A percentile compares a stretch with the other conserved stretches of the same genome.
These are phyloP conservation scores for Cercospora nicotianae DNA, from an alignment of 2,329 filamentous ascomycete species.

Conservation along the genomic window DNA sequence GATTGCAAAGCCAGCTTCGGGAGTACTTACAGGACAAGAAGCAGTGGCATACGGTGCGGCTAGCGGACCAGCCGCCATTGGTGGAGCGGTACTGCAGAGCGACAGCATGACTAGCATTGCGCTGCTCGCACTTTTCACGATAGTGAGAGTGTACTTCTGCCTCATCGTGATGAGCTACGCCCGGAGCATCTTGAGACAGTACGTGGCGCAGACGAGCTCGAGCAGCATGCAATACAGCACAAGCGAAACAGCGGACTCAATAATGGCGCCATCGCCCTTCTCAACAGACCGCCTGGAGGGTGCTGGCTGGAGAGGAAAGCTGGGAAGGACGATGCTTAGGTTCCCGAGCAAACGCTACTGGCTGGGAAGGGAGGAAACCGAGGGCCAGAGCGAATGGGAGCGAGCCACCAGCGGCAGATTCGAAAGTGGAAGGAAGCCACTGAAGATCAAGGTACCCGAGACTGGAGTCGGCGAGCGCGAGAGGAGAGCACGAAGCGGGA, in stretches of 20 bases:
- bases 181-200: conserved; percentile 70
- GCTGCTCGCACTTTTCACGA: conserved; percentile 71
- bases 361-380: conserved; percentile 65
- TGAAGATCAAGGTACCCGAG: conserved; percentile 44
- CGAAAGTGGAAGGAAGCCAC: conserved; percentile 43
- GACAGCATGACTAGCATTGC: conserved; percentile 74
- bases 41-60: conserved; percentile 50
- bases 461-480: conserved; percentile 57
- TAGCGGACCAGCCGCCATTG: conserved; percentile 47
- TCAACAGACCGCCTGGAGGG: conserved; percentile 68
- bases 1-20: conserved; percentile 50
- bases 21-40: conserved; percentile 52
- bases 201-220: conserved; percentile 49
- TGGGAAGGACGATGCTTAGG: conserved; percentile 76
- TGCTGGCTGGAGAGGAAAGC: conserved; percentile 72
- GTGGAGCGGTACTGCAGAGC: conserved; percentile 65
- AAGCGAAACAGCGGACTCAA: conserved; percentile 45
- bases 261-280: conserved; percentile 67
- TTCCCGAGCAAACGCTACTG: conserved; percentile 72
- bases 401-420: conserved; percentile 63
- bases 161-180: conserved; percentile 82
- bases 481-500: conserved; percentile 61
- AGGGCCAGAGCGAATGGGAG: conserved; percentile 66
- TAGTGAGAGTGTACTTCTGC: conserved; percentile 78
- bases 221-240: conserved; percentile 34